phyloP scores from a whole-genome alignment of 176 grass and related monocot species.

The Coix lacrymajobi region DNA sequence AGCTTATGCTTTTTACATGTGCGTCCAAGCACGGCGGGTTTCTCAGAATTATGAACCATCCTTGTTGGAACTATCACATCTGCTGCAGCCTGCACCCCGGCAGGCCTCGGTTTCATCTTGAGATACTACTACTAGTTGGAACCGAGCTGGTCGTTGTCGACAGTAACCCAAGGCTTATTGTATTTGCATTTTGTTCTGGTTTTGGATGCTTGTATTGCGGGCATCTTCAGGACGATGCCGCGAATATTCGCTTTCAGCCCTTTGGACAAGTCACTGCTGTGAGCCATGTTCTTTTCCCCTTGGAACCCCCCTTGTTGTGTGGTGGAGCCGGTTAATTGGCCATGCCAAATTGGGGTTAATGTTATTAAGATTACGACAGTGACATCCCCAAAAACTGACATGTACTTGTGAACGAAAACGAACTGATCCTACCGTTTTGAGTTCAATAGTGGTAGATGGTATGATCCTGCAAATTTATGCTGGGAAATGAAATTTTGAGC shows the following conservation, averaged over 20 bases:
- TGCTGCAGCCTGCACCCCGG: no score
- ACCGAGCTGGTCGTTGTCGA: constrained; percentile 28
- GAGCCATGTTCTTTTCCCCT: neutral
- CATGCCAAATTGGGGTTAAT: neutral
- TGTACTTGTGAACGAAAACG: neutral
- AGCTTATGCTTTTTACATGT: no score
- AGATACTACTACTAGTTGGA: neutral
- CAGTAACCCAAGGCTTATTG: neutral
- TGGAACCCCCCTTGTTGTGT: neutral
- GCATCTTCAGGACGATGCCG: constrained; percentile 26
- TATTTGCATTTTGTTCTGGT: constrained; percentile 8
- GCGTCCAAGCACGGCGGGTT: no score
- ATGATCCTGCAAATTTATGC: neutral
- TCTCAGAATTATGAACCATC: neutral
- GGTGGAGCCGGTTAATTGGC: neutral
- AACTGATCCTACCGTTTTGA: neutral
- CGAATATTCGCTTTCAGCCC: constrained; percentile 35
- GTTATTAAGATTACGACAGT: neutral
- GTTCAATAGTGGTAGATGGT: neutral
- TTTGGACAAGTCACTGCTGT: constrained; percentile 1
- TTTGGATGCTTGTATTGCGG: constrained; percentile 26
- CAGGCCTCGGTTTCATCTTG: constrained; percentile 20
- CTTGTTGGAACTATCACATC: neutral
- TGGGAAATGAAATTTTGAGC: neutral
- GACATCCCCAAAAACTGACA: neutral